Evolutionary conservation across 305 asterid species (phyloP), one percentile per base, ranked within the genome.

Genomic region (Ajuga reptans): DNA sequence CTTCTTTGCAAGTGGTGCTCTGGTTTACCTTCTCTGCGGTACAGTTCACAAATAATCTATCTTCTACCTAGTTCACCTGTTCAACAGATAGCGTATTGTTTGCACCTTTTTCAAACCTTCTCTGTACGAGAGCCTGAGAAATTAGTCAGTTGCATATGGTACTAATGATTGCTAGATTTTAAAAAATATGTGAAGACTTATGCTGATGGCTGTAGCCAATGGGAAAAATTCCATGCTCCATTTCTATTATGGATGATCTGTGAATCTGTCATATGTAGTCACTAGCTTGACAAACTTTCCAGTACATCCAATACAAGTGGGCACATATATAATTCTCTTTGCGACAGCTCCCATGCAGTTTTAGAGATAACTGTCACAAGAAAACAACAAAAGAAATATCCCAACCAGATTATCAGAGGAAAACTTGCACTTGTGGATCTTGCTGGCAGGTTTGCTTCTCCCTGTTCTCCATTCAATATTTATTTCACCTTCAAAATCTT

Each of bases 361-460:
- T 78, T 92, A 77, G 97, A 89, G 90, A 92, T 92, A 77, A 79
- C 77, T 7, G 90, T 92, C 78, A 74, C 75, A 63, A 90, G 93
- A 70, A 90, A 88, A 63, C 90, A 83, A 74, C 84, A 82, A 64
- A 75, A 81, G 69, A 78, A 84, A 78, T 82, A 83, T 81, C 87
- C 89, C 70, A 85, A 84, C 79, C 97, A 87, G 87, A 84, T 92
- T 69, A 77, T 88, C 64, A 86, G 80, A 79, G 98, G 97, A 80
- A 92, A 87, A 77, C 91, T 92, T 67, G 92, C 98, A 53, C 85
- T 92, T 55, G 98, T 90, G 68, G 97, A 92, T 87, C 97, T 92
- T 83, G 98, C 98, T 78, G 98, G 98, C 84, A 90, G 98, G 98
- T 92, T 64, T 37, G 45, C 45, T 39, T 7, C 11, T 39, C 11